A percentile compares a stretch with the other conserved stretches of the same genome.
Evolutionary conservation across 2,329 filamentous ascomycete genomes (phyloP).

Genomic region (Reticulascus tulasneorum): DNA sequence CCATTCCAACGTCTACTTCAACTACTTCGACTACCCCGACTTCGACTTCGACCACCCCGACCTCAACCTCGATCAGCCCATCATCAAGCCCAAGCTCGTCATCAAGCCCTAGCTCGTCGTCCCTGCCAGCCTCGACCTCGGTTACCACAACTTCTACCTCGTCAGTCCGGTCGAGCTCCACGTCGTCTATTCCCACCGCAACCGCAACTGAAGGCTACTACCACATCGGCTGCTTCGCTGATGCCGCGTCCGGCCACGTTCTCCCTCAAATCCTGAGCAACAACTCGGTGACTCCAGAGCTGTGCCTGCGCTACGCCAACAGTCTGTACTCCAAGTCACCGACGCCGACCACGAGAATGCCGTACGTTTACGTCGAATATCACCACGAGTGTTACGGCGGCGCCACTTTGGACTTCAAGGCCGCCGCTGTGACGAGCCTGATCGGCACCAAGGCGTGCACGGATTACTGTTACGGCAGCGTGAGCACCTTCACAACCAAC

Average conservation of each 20-base stretch:
- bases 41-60: neutral
- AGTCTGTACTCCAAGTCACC: constrained; percentile 20
- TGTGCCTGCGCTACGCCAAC: constrained; percentile 27
- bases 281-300: constrained; percentile 27
- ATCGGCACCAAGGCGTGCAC: constrained; percentile 25
- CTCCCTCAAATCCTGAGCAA: constrained; percentile 26
- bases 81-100: constrained; percentile 12
- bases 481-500: constrained; percentile 14
- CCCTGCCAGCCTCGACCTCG: constrained; percentile 8
- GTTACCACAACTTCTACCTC: constrained; percentile 5
- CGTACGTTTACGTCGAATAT: constrained; percentile 27
- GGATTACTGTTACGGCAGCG: constrained; percentile 21
- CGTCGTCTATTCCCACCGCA: constrained; percentile 10
- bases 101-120: constrained; percentile 10
- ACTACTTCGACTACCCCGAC: constrained; percentile 4
- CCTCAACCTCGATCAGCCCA: constrained; percentile 5
- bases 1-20: constrained; percentile 5
- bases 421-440: constrained; percentile 18
- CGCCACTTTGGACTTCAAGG: constrained; percentile 17
- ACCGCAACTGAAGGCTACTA: constrained; percentile 22
- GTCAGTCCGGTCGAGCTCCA: neutral
- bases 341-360: constrained; percentile 18
- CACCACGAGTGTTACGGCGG: constrained; percentile 29
- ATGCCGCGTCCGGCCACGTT: constrained; percentile 21
- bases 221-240: constrained; percentile 25